Evolutionary conservation across 148 eudicot genomes (phyloP), one percentile per base, ranked within the genome.

Genomic region (Euryodendron excelsum): DNA sequence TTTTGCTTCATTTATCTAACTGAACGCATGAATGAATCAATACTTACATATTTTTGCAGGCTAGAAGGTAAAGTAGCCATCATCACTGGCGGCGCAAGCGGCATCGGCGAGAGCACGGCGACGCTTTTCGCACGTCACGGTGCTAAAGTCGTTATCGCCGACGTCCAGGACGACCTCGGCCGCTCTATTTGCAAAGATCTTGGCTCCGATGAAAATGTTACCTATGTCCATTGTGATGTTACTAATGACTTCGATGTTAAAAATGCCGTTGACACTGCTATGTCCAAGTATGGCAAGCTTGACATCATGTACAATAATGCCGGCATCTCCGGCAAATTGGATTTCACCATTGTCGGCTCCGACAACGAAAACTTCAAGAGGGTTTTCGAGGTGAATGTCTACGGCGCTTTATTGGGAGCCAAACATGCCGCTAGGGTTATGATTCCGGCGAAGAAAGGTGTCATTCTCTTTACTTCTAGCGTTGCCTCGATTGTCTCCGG

Each of bases 11-110:
- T 39, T 39, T 39, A 39, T 39, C 4, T 39, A 39, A 39, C 44
- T n/a, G 44, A 4, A 8, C n/a, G n/a, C n/a, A 39, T 8, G 8
- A 39, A 39, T 39, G 6, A 39, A 39, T 4, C 44, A 39, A 39
- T 39, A 8, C 44, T n/a, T 39, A 39, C 4, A 39, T 4, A 56
- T n/a, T 18, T 5, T 62, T 50, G 18, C 77, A 90, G 91, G 84
- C 63, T 90, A 33, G 69, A 68, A 59, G 87, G 84, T 3, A 88
- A 87, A 62, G 88, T 87, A 0, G 89, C 87, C 7, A 85, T 90
- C 1, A 87, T 90, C 52, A 90, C 91, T 1, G 90, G 94, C 1
- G 94, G 92, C 25, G 90, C 94, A 28, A 83, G 91, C 17, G 94
- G 94, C 12, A 85, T 91, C 3, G 94, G 94, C 20, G 92, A 84